Percentiles rank a stretch among this genome's conserved stretches.
phyloP scores from a whole-genome alignment of 78 protist species.

The Mantamonas sphyraenae region DNA sequence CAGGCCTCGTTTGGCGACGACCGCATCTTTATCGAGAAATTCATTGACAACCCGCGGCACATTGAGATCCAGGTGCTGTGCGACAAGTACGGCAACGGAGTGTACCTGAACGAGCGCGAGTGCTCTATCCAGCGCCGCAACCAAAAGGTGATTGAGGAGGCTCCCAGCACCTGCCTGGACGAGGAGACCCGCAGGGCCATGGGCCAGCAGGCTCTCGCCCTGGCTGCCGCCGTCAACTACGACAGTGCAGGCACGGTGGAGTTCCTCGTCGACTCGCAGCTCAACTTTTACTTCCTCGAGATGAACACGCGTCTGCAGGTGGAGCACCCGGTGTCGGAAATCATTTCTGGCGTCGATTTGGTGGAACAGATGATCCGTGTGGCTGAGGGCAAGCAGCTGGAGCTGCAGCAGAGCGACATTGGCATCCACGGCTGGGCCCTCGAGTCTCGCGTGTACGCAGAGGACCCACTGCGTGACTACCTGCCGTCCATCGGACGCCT shows the following conservation, averaged over 20 bases:
- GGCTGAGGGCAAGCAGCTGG: constrained; percentile 67
- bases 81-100: constrained; percentile 66
- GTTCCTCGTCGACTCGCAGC: constrained; percentile 72
- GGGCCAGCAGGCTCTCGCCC: constrained; percentile 77
- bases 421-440: constrained; percentile 80
- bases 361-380: constrained; percentile 87
- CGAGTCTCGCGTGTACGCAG: constrained; percentile 95
- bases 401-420: constrained; percentile 61
- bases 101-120: constrained; percentile 81
- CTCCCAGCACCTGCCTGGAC: constrained; percentile 64
- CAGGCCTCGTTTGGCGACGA: constrained; percentile 72
- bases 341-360: constrained; percentile 85
- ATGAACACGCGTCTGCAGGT: constrained; percentile 98
- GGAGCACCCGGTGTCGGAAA: constrained; percentile 95
- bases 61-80: constrained; percentile 90
- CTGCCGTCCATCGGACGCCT: constrained; percentile 79
- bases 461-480: constrained; percentile 76
- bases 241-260: constrained; percentile 88
- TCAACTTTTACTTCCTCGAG: constrained; percentile 86
- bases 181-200: constrained; percentile 59
- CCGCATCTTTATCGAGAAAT: constrained; percentile 84
- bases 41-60: constrained; percentile 89
- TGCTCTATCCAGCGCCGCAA: constrained; percentile 91
- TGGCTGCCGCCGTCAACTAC: constrained; percentile 80
- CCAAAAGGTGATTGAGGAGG: constrained; percentile 86